Evolutionary conservation across 192 early-diverging fungal genomes (phyloP), one percentile per base, ranked within the genome.

Genomic region (Paraglomus brasilianum): DNA sequence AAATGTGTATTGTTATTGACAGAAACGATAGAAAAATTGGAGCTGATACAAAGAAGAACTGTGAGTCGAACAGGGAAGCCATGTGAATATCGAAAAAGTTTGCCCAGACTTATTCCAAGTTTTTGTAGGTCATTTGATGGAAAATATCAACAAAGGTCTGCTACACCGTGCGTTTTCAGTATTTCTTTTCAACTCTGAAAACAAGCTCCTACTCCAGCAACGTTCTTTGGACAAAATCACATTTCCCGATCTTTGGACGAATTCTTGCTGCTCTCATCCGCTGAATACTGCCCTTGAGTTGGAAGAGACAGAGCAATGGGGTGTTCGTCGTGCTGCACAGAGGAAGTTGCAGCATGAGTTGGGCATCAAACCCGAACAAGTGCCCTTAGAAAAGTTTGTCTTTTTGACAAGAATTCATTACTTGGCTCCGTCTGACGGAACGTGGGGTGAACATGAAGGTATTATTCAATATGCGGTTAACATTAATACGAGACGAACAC

Each of bases 191-290:
- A 89, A 94, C 82, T 81, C 80, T 6, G 78, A 93, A 58, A 89
- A 87, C 79, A 84, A 91, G 74, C 86, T 96, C 8, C 82, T 99
- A 22, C 83, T 99, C 52, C 97, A 99, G 75, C 95, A 99, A 78
- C 91, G 97, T 17, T 90, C 97, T 4, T 77, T 78, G 17, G 97
- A 97, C 78, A 99, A 99, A 78, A 99, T 99, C 75, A 99, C 97
- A 5, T 99, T 99, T 80, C 97, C 97, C 9, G 88, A 90, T 48
- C 89, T 87, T 81, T 99, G 83, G 79, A 99, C 97, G 66, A 99
- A 99, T 82, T 97, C 97, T 5, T 99, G 97, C 80, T 99, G 97
- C 81, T 95, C 93, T 30, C 97, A 99, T 74, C 97, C 97, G 14
- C 85, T 99, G 66, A 90, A 91, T 72, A 84, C 76, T 15, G 70